Base-by-base conservation (phyloP, 768 basidiomycete species). In the Cystobasidium onofrii region DNA sequence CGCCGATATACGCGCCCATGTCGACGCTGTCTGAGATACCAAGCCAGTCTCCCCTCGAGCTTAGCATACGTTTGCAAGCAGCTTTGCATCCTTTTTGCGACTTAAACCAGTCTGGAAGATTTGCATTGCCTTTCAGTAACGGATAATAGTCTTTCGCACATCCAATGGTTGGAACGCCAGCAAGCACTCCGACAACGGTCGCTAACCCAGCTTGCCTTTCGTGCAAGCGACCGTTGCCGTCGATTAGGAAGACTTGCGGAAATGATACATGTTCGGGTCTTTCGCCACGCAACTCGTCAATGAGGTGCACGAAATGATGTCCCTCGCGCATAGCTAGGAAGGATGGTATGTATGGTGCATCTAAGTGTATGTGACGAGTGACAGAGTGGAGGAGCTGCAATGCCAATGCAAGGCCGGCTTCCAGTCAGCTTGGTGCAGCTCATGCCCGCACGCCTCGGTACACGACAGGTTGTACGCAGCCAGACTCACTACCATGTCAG, bases 211-310 rank as follows among this genome's bases (percentile, higher is more conserved):
- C 77, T 69, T 79, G 69, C 0, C 80, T 72, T 1, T 74, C 73
- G 52, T 81, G 80, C 43, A 77, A 71, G 13, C 80, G 33, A 0
- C 80, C 80, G 64, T 81, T 81, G 1, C 80, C 80, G 29, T 81
- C 80, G 0, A 79, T 77, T 18, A 81, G 61, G 17, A 80, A 69
- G 10, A 81, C 41, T 44, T 81, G 79, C 17, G 79, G 79, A 13
- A 77, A 76, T 17, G 74, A n/a, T 0, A 72, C 61, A 4, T n/a
- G 18, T 50, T 15, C 46, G 3, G 46, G 57, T 34, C 4, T 74
- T 36, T 34, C 60, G 27, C 6, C 46, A 1, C 77, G 74, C 23
- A 78, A 71, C 15, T 77, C 75, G 0, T 70, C 33, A 33, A 81
- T 36, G 1, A 81, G 76, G 2, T 67, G 41, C 17, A 74, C 54